phyloP scores from a whole-genome alignment of 139 green algal species.

The Tetratostichococcus sp. region DNA sequence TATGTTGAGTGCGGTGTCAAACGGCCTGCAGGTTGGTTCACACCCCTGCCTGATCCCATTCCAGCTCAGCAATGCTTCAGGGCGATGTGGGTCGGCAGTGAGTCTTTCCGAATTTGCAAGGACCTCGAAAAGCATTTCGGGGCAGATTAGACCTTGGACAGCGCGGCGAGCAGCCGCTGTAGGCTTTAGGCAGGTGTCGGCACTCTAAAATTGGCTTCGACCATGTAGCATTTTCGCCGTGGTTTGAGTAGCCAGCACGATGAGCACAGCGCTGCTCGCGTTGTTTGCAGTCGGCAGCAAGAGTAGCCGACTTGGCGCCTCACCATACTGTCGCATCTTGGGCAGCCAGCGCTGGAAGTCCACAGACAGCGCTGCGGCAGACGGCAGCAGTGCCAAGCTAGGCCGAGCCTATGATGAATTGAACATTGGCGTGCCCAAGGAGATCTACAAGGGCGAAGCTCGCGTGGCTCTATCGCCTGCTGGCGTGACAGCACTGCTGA shows the following conservation, averaged over 20 bases:
- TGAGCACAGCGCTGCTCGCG: background rate
- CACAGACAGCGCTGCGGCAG: background rate
- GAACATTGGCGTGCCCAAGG: conserved; percentile 57
- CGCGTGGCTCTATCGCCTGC: conserved; percentile 70
- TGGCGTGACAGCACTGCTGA: conserved; percentile 51
- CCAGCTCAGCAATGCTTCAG: too few relatives aligned
- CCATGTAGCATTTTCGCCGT: background rate
- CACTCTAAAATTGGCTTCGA: too few relatives aligned
- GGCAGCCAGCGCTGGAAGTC: background rate
- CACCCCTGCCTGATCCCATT: too few relatives aligned
- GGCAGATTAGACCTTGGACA: too few relatives aligned
- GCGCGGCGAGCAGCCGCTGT: too few relatives aligned
- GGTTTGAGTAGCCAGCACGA: background rate
- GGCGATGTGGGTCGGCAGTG: too few relatives aligned
- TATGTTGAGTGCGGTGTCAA: too few relatives aligned
- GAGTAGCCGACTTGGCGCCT: background rate
- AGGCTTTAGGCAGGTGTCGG: too few relatives aligned
- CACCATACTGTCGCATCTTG: background rate
- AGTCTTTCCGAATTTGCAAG: too few relatives aligned
- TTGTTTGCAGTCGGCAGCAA: background rate
- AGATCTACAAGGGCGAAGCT: conserved; percentile 52
- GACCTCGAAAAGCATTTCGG: too few relatives aligned
- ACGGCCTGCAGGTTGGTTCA: too few relatives aligned
- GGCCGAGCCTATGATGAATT: background rate
- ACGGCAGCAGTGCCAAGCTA: background rate